phyloP scores from a whole-genome alignment of 495 filamentous ascomycete species.

The Choiromyces venosus region DNA sequence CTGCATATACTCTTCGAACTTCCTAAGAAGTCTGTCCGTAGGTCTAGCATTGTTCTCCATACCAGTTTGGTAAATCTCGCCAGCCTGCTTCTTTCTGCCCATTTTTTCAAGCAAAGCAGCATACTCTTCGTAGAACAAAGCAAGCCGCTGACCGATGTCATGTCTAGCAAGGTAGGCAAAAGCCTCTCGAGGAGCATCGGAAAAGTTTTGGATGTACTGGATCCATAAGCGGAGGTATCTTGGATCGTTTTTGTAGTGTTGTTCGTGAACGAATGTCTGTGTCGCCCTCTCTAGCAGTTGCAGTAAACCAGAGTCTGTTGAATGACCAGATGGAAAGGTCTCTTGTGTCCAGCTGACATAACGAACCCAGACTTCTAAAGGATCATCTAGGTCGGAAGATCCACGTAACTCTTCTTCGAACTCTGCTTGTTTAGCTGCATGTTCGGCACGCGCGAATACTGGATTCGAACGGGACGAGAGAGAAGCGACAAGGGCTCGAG shows the following conservation, averaged over 20 bases:
- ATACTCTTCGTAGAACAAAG: constrained; percentile 97
- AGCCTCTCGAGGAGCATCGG: constrained; percentile 82
- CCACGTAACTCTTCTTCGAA: constrained; percentile 76
- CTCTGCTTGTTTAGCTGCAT: constrained; percentile 68
- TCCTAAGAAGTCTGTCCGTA: constrained; percentile 69
- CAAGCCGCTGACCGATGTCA: constrained; percentile 75
- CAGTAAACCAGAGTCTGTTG: constrained; percentile 86
- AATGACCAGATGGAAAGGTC: constrained; percentile 88
- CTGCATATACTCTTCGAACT: constrained; percentile 83
- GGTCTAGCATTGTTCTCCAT: constrained; percentile 84
- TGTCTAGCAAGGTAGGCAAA: constrained; percentile 89
- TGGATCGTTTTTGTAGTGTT: constrained; percentile 90
- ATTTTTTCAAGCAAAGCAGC: constrained; percentile 82
- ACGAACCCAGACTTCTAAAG: constrained; percentile 89
- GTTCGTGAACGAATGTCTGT: constrained; percentile 71
- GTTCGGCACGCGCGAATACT: constrained; percentile 61
- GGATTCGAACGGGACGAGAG: constrained; percentile 54
- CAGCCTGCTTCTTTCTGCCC: constrained; percentile 82
- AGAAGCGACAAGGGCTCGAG: constrained; percentile 68
- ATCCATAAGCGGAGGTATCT: constrained; percentile 91
- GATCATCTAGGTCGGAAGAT: constrained; percentile 84
- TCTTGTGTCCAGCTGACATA: constrained; percentile 96
- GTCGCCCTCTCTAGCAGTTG: constrained; percentile 87
- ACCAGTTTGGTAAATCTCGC: constrained; percentile 84
- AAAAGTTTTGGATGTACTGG: constrained; percentile 86